Evolutionary conservation across 2,329 filamentous ascomycete species (phyloP).

Genomic region (Aureobasidium sp.): DNA sequence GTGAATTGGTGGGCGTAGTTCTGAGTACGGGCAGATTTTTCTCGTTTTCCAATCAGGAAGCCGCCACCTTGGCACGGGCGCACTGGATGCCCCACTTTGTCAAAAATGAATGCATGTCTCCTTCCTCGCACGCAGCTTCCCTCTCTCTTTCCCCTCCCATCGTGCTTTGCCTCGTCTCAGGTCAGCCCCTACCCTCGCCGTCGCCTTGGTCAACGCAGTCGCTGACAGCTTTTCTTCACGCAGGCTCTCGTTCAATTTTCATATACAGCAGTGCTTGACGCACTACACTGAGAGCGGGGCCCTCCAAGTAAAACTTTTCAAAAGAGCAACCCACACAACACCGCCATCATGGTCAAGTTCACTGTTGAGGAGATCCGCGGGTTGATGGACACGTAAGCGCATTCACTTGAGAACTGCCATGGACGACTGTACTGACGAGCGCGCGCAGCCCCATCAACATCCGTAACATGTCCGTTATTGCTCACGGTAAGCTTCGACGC

Average conservation of each 20-base stretch:
- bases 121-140: too few relatives aligned
- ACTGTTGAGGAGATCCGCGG: constrained; percentile 86
- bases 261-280: constrained; percentile 16
- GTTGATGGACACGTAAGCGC: constrained; percentile 55
- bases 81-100: too few relatives aligned
- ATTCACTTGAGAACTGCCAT: background rate
- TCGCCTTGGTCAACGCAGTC: background rate
- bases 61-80: too few relatives aligned
- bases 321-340: constrained; percentile 40
- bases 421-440: background rate
- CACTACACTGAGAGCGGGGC: constrained; percentile 24
- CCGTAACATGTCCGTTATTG: constrained; percentile 99
- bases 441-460: constrained; percentile 60
- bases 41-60: too few relatives aligned
- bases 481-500: constrained; percentile 60
- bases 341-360: constrained; percentile 99
- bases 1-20: too few relatives aligned
- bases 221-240: constrained; percentile 18
- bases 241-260: constrained; percentile 22
- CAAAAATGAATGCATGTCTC: too few relatives aligned
- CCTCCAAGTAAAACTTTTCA: constrained; percentile 23
- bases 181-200: constrained; percentile 12
- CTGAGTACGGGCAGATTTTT: too few relatives aligned
- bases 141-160: constrained; percentile 12
- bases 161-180: constrained; percentile 14